Evolutionary conservation across 768 basidiomycete species (phyloP), one percentile per base, ranked within the genome.

Genomic region (Suillus occidentalis): DNA sequence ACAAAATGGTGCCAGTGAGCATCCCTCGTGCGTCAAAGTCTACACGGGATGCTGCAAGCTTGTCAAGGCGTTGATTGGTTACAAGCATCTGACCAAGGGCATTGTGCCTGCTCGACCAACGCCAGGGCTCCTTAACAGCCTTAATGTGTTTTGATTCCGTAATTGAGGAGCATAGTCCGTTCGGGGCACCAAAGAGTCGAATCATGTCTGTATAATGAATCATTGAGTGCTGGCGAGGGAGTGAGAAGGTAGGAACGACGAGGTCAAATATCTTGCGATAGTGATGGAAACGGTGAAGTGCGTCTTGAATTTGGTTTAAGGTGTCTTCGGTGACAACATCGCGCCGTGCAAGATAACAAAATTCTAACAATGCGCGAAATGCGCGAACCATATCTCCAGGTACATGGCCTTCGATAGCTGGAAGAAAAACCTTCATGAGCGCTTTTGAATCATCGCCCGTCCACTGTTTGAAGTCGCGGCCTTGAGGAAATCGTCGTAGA

Each of bases 1-100:
- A 10, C 2, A 63, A 57, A 34, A 34, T 36, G 14, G 60, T 39
- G 20, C 57, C 57, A 12, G 55, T 16, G n/a, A 72, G 14, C 69
- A 72, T 72, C 49, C 49, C 49, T 49, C 22, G 2, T 4, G 2
- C 45, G 12, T 47, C n/a, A 47, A 47, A 47, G 10, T 47, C 10
- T 9, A 47, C 7, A 4, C 8, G 4, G 0, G 10, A 47, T 47
- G 45, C 45, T 47, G 45, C n/a, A 8, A 47, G 45, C 2, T 47
- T 47, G 9, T 47, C 45, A 47, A 47, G 45, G 45, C 10, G 18
- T 8, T 47, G 45, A 47, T 47, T 47, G n/a, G 43, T 45, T 2
- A 45, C 43, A 45, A n/a, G 20, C 43, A 45, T 45, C 43, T 45
- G 20, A 45, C 43, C 43, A 12, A 45, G 43, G 4, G 43, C 43